Evolutionary conservation across 352 stramenopile genomes (phyloP).

Genomic region (Phytopythium montanum): DNA sequence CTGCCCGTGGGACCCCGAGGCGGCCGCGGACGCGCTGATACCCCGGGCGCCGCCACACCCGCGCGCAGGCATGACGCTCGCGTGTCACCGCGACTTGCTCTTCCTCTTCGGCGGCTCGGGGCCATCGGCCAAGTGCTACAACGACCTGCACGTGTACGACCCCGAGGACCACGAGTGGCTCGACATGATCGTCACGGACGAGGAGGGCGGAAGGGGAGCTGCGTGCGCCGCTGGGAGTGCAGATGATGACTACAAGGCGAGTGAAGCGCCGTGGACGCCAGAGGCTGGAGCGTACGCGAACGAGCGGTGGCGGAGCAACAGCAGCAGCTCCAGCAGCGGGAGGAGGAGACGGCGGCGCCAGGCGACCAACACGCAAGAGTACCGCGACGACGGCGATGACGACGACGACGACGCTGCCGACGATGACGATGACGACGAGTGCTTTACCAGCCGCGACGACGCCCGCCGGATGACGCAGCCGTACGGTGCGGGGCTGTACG

Average conservation of each 20-base stretch:
- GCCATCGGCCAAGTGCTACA: slow-evolving; percentile 93
- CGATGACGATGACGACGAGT: slow-evolving; percentile 21
- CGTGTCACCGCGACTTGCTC: slow-evolving; percentile 84
- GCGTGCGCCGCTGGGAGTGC: background rate
- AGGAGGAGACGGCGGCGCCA: slow-evolving; percentile 10
- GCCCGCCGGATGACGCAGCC: background rate
- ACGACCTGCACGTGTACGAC: slow-evolving; percentile 95
- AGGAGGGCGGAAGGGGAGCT: background rate
- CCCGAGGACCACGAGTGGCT: slow-evolving; percentile 40
- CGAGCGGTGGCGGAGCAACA: background rate
- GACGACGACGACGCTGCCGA: slow-evolving; percentile 25
- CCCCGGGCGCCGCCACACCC: slow-evolving; percentile 81
- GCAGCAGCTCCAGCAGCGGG: slow-evolving; percentile 15
- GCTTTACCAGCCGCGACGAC: background rate
- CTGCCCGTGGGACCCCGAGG: slow-evolving; percentile 18
- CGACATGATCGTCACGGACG: slow-evolving; percentile 48
- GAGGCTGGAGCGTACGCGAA: background rate
- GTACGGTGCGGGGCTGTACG: background rate
- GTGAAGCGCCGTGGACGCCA: slow-evolving; percentile 1
- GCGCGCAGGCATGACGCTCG: slow-evolving; percentile 95
- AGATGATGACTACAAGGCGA: background rate
- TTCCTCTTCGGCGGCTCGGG: slow-evolving; percentile 95
- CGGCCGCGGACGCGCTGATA: slow-evolving; percentile 18
- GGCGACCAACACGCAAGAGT: slow-evolving; percentile 15
- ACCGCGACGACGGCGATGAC: slow-evolving; percentile 45